These are phyloP conservation scores for Ophiostoma ulmi DNA, from an alignment of 2,329 filamentous ascomycete genomes.

Conservation along the genomic window DNA sequence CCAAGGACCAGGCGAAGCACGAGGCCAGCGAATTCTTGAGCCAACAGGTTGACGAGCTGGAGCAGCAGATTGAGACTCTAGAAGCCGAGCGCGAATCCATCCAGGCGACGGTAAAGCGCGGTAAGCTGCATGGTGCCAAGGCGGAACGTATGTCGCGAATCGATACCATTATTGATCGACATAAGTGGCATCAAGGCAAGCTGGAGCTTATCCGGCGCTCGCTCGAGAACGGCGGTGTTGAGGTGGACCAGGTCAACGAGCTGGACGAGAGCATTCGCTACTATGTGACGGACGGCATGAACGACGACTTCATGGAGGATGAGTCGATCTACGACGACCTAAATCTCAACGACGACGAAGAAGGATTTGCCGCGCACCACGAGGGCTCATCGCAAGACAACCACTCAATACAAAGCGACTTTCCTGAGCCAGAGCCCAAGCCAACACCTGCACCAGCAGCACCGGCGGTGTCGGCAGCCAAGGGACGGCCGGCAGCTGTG, in stretches of 20 bases:
- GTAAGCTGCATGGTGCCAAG: constrained; percentile 79
- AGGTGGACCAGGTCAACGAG: constrained; percentile 78
- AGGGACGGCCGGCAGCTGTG: constrained; percentile 46
- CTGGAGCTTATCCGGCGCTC: constrained; percentile 85
- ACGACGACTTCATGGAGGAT: constrained; percentile 86
- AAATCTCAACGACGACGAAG: constrained; percentile 87
- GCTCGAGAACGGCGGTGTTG: constrained; percentile 86
- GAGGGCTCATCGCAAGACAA: constrained; percentile 91
- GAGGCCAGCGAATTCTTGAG: constrained; percentile 83
- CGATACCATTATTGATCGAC: constrained; percentile 75
- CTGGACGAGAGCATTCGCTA: constrained; percentile 91
- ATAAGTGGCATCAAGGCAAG: constrained; percentile 95
- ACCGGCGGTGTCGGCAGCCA: constrained; percentile 41
- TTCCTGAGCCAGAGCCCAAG: constrained; percentile 52
- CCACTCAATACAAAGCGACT: constrained; percentile 84
- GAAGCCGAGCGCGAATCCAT: constrained; percentile 86
- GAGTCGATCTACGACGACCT: constrained; percentile 94
- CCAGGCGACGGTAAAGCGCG: constrained; percentile 88
- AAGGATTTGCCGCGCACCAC: constrained; percentile 74
- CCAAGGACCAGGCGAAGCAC: constrained; percentile 92
- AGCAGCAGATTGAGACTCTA: constrained; percentile 84
- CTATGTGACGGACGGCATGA: constrained; percentile 86
- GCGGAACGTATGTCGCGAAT: constrained; percentile 84
- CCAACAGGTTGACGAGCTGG: constrained; percentile 83
- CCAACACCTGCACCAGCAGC: constrained; percentile 41